Conservation (phyloP, 2,329 filamentous ascomycete genomes). For the Colletotrichum tamarilloi region DNA sequence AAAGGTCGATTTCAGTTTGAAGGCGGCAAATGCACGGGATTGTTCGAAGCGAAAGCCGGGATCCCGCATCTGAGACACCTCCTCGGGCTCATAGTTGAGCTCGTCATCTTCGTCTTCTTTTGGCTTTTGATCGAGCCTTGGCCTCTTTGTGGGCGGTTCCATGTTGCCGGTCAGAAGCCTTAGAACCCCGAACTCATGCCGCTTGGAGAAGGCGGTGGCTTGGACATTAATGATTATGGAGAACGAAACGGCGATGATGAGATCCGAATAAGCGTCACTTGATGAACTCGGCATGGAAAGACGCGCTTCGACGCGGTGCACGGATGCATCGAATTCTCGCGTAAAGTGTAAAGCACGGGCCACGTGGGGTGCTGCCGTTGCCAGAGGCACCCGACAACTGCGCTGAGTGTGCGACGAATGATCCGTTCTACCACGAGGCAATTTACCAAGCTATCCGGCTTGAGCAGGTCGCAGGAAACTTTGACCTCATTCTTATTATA, state of each 20-base stretch:
- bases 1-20: constrained; percentile 83
- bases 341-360: constrained; percentile 28
- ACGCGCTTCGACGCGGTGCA: constrained; percentile 22
- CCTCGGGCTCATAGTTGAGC: constrained; percentile 58
- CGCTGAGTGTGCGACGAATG: neutral
- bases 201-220: neutral
- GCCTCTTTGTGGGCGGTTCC: constrained; percentile 71
- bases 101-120: constrained; percentile 60
- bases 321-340: neutral
- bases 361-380: constrained; percentile 10
- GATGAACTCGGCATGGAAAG: constrained; percentile 1
- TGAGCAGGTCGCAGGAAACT: neutral
- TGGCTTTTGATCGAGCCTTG: constrained; percentile 51
- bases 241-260: neutral
- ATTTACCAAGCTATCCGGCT: neutral
- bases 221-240: neutral
- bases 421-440: neutral
- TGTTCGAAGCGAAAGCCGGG: constrained; percentile 68
- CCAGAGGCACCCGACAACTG: constrained; percentile 4
- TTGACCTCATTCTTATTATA: too few relatives aligned
- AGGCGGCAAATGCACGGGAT: constrained; percentile 74
- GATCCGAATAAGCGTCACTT: neutral
- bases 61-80: constrained; percentile 60
- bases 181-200: neutral
- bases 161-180: constrained; percentile 48